Percentiles rank a stretch among this genome's conserved stretches.
Conservation (phyloP, 225 moss, liverwort and hornwort species). For the Sphagnum contortum region DNA sequence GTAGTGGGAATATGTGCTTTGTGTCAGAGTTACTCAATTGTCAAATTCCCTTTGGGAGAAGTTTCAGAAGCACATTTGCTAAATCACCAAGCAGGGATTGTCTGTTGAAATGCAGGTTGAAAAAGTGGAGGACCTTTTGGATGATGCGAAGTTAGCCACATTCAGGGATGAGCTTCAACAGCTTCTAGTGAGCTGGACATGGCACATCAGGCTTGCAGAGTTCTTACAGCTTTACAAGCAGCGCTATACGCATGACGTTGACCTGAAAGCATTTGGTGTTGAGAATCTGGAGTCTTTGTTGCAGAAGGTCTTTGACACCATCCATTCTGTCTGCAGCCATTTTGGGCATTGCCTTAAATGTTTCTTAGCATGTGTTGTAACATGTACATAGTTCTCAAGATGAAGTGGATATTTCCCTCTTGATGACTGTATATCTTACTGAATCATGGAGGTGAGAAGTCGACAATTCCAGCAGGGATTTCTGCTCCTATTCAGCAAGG, state of each 20-base stretch:
- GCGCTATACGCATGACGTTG: constrained; percentile 52
- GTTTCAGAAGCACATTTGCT: too few relatives aligned
- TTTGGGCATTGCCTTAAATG: not conserved
- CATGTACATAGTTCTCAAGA: not conserved
- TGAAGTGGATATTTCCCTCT: not conserved
- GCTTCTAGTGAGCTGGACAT: constrained; percentile 67
- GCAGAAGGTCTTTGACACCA: constrained; percentile 30
- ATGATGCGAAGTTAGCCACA: constrained; percentile 20
- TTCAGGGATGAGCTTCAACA: constrained; percentile 73
- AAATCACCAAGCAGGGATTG: not conserved
- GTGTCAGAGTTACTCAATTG: not conserved
- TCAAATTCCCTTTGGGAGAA: too few relatives aligned
- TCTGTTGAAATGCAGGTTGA: constrained; percentile 35
- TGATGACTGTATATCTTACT: too few relatives aligned
- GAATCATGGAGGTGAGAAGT: too few relatives aligned
- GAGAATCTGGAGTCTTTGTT: constrained; percentile 55
- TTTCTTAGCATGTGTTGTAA: not conserved
- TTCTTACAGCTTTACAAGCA: constrained; percentile 40
- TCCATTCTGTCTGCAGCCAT: not conserved
- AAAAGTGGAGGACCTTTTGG: constrained; percentile 33
- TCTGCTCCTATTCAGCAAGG: too few relatives aligned
- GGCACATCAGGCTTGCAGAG: constrained; percentile 33
- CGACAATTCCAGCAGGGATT: too few relatives aligned
- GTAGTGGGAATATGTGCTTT: not conserved
- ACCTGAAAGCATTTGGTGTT: constrained; percentile 47